Base-by-base conservation (phyloP, 1,284 basidiomycete species). In the Abortiporus biennis region DNA sequence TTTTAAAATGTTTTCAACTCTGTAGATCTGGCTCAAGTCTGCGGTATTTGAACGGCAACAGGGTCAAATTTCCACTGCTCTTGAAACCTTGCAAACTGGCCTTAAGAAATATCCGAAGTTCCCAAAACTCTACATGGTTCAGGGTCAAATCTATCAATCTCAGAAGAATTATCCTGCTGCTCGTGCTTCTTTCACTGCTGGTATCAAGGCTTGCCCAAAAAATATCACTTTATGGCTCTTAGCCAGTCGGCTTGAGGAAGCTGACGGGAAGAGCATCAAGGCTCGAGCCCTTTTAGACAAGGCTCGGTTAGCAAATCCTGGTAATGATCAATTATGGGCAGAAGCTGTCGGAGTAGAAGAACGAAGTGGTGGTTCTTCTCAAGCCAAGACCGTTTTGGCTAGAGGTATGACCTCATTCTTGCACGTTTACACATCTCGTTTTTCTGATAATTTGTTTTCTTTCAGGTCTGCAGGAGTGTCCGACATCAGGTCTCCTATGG, bases 11-110 rank as follows among this genome's bases (percentile, higher is more conserved):
- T 35, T 27, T 40, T 19, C 24, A 20, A 45, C 16, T 23, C 16
- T 33, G 23, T 54, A 93, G 91, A 94, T 96, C 43, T 99, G 95
- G 95, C 91, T 98, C 88, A 99, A 99, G 63, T 92, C 89, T 4
- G 93, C 89, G 1, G 87, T 92, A 1, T 92, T 99, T 52, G 93
- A 97, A 59, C 78, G 94, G 3, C 87, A 95, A 57, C 85, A 94
- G 58, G 86, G 85, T 1, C 76, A 83, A 46, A 66, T 78, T 4
- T 72, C 78, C n/a, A 73, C 72, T 3, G 92, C 93, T 0, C 71
- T 97, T 5, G 68, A 78, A 48, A 85, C 85, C 0, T 72, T 92
- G 11, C 71, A 78, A n/a, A 67, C 77, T 13, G 93, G 88, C 0
- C 70, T 95, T 25, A 62, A 63, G 42, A 91, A 85, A 56, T 97